These are phyloP conservation scores for Stromatinia cepivora DNA, from an alignment of 2,329 filamentous ascomycete species.

Conservation along the genomic window DNA sequence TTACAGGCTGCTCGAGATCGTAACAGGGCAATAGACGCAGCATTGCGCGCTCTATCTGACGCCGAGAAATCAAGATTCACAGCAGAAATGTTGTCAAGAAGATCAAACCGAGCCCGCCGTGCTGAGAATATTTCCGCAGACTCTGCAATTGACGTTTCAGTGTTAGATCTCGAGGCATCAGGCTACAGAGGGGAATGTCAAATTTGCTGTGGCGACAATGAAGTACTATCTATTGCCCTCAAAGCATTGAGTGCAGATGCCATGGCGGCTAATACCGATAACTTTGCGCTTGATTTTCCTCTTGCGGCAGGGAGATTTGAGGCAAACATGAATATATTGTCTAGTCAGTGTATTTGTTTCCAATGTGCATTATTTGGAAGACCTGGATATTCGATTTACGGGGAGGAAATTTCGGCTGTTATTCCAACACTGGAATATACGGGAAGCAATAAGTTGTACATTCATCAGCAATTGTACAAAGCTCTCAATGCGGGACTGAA, in stretches of 20 bases:
- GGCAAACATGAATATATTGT: background rate
- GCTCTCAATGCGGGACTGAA: background rate
- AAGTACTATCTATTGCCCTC: background rate
- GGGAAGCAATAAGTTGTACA: background rate
- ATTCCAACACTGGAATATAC: conserved; percentile 1
- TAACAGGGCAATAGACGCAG: background rate
- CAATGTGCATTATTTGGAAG: conserved; percentile 4
- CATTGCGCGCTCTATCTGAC: background rate
- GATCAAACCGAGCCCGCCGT: background rate
- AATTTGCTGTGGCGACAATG: background rate
- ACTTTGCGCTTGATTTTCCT: conserved; percentile 1
- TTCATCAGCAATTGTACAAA: background rate
- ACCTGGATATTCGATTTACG: background rate
- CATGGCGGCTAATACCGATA: background rate
- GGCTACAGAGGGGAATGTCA: background rate
- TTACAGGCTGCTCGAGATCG: background rate
- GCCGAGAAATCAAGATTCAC: background rate
- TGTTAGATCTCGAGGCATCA: background rate
- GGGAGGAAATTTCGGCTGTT: background rate
- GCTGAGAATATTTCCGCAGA: background rate
- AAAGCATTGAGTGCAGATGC: background rate
- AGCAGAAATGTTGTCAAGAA: background rate
- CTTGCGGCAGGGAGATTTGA: background rate
- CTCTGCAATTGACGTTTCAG: conserved; percentile 3
- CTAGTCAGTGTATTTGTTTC: conserved; percentile 12